Percentiles rank a stretch among this genome's conserved stretches.
These are phyloP conservation scores for Rubus parviflorus DNA, from an alignment of 306 rosid species.

Conservation along the genomic window DNA sequence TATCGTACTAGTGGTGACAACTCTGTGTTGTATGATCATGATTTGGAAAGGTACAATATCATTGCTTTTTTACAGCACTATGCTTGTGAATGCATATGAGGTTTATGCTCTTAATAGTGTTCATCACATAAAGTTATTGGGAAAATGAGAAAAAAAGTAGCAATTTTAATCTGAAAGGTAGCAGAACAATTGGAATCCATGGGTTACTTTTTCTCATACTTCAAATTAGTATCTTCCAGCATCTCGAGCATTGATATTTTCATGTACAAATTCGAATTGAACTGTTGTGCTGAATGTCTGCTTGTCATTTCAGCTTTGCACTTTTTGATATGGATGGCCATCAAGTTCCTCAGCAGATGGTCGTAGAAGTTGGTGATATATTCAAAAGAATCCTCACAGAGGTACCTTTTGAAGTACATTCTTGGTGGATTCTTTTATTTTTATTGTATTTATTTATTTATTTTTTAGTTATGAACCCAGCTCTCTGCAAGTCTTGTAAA, in stretches of 20 bases:
- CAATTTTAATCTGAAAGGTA: not conserved
- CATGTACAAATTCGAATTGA: not conserved
- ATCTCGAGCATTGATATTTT: not conserved
- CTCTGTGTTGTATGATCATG: slow-evolving; percentile 92
- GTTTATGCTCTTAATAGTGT: not conserved
- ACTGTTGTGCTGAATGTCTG: slow-evolving; percentile 8
- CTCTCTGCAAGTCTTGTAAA: not conserved
- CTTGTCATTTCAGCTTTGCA: slow-evolving; percentile 53
- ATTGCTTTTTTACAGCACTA: not conserved
- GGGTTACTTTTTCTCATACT: not conserved
- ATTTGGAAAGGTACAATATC: slow-evolving; percentile 70
- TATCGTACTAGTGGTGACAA: slow-evolving; percentile 87
- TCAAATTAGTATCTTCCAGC: not conserved
- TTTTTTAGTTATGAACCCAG: not conserved
- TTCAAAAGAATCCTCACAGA: slow-evolving; percentile 65
- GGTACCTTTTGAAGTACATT: slow-evolving; percentile 33
- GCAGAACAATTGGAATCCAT: not conserved
- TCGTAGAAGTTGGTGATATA: slow-evolving; percentile 65
- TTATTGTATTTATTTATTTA: too few species aligned
- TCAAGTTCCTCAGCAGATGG: slow-evolving; percentile 72
- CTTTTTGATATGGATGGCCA: slow-evolving; percentile 61
- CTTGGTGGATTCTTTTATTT: not conserved
- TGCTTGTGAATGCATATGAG: not conserved
- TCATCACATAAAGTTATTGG: not conserved
- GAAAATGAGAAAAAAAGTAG: not conserved